Percentiles rank a stretch among this genome's conserved stretches.
These are phyloP conservation scores for Chlamydomonas sphaeroides DNA, from an alignment of 139 green algal species.

Conservation along the genomic window DNA sequence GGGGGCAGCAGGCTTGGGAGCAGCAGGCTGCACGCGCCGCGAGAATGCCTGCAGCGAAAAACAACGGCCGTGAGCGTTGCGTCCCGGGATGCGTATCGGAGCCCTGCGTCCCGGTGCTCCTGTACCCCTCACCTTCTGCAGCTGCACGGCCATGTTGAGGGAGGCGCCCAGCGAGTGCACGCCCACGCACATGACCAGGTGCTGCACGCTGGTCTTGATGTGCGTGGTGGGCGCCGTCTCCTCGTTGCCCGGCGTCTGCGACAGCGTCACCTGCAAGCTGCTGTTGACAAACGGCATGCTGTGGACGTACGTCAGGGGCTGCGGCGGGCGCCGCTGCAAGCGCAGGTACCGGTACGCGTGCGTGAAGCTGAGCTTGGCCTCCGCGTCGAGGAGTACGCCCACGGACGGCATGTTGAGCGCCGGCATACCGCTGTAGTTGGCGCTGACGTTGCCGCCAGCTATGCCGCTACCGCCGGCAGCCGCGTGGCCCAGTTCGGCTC, in stretches of 20 bases:
- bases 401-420: too few relatives aligned
- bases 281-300: not conserved
- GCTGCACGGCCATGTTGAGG: conserved; percentile 7
- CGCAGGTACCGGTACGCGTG: conserved; percentile 7
- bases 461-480: not conserved
- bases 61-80: too few relatives aligned
- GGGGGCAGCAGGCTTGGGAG: not conserved
- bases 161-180: conserved; percentile 25
- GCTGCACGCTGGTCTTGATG: not conserved
- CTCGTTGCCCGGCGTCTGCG: not conserved
- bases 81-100: too few relatives aligned
- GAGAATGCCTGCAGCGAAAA: not conserved
- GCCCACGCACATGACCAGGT: not conserved
- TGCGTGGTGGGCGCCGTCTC: not conserved
- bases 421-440: too few relatives aligned
- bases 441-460: not conserved
- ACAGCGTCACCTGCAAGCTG: not conserved
- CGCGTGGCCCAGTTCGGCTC: not conserved
- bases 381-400: not conserved
- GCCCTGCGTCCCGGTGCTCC: too few relatives aligned
- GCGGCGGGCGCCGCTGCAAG: not conserved
- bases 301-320: not conserved
- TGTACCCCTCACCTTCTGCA: conserved; percentile 10
- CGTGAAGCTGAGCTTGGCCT: conserved; percentile 11
- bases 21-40: too few relatives aligned